Percentiles rank a stretch among this genome's conserved stretches.
Conservation (phyloP, 192 early-diverging fungal species). For the Rhizophagus sp. region DNA sequence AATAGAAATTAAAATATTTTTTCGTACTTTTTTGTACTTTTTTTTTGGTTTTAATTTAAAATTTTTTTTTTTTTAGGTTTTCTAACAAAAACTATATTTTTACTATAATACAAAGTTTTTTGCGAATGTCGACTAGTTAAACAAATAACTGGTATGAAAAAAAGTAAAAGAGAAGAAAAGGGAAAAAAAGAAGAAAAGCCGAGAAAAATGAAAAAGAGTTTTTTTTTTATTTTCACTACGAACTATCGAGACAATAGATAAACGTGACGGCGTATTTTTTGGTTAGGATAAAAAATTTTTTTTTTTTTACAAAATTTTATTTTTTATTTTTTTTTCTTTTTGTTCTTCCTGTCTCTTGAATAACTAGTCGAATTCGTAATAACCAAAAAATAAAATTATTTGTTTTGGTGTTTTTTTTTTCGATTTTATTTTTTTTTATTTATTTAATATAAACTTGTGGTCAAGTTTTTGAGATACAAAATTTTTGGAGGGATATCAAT, state of each 20-base stretch:
- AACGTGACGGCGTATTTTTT: conserved; percentile 2
- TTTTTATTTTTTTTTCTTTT: background rate
- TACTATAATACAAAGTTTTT: background rate
- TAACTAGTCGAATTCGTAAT: conserved; percentile 3
- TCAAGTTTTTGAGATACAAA: background rate
- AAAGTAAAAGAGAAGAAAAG: background rate
- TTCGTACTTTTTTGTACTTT: background rate
- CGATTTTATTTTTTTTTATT: no score
- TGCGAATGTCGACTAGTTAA: background rate
- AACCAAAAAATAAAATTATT: background rate
- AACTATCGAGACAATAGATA: background rate
- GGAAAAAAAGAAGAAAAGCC: background rate
- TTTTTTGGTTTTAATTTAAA: no score
- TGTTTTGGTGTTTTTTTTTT: background rate
- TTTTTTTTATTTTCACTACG: background rate
- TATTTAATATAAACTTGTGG: background rate
- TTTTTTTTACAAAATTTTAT: background rate
- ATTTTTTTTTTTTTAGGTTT: background rate
- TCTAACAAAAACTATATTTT: background rate
- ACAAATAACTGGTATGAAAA: background rate
- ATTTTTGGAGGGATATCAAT: background rate
- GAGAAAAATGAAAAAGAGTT: background rate
- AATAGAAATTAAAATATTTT: background rate
- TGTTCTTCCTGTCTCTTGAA: background rate
- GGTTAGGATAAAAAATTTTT: background rate